These are phyloP conservation scores for Hypoxylon sp. DNA, from an alignment of 2,329 filamentous ascomycete genomes.

Conservation along the genomic window DNA sequence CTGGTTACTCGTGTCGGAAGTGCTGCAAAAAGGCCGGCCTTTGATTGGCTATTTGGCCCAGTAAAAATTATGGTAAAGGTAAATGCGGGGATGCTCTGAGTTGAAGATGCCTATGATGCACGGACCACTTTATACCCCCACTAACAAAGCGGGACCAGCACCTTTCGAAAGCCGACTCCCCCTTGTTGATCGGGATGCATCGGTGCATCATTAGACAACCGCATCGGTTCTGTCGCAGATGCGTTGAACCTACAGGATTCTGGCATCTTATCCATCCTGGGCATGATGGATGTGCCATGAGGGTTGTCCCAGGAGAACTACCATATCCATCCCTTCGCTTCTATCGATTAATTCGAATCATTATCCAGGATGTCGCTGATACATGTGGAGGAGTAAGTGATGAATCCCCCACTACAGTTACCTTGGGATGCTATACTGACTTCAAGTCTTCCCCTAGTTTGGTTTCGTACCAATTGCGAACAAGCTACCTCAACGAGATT, in stretches of 20 bases:
- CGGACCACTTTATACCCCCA: background rate
- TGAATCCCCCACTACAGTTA: constrained; percentile 4
- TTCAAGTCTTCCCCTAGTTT: constrained; percentile 67
- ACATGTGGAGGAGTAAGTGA: constrained; percentile 53
- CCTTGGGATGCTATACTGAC: constrained; percentile 35
- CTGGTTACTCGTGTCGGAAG: too few species aligned
- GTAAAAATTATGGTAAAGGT: too few species aligned
- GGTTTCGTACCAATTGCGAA: constrained; percentile 85
- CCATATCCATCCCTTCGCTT: constrained; percentile 7
- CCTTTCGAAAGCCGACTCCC: too few species aligned
- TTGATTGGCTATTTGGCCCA: too few species aligned
- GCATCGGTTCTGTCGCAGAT: constrained; percentile 4
- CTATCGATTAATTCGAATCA: constrained; percentile 16
- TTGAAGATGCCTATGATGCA: background rate
- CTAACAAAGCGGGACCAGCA: background rate
- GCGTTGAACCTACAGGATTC: constrained; percentile 6
- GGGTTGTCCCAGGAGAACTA: constrained; percentile 27
- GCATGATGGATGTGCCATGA: constrained; percentile 29
- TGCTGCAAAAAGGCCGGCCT: too few species aligned
- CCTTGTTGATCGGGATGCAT: too few species aligned
- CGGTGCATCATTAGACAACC: constrained; percentile 3
- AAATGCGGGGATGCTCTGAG: background rate
- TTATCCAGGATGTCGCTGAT: constrained; percentile 51
- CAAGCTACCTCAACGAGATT: constrained; percentile 83
- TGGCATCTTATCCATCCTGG: constrained; percentile 4